Base-by-base conservation (phyloP, 306 rosid genomes). In the Glycyrrhiza uralensis region DNA sequence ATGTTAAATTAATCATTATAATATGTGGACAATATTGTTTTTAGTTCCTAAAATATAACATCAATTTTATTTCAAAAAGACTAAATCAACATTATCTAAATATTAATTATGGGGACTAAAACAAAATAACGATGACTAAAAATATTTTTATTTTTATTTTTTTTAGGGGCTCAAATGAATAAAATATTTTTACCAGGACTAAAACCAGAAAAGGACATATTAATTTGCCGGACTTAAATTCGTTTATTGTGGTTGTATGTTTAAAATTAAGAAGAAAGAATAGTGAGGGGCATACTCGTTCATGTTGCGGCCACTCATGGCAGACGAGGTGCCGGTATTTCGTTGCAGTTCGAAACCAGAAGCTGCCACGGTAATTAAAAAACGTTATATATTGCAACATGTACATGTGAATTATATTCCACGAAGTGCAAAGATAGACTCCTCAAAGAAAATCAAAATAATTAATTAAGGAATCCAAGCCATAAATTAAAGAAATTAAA, bases 251-350 rank as follows among this genome's bases (percentile, higher is more conserved):
- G 30, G 45, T 59, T 10, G 28, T 30, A 28, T 49, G 23, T 36
- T 61, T 20, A 15, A 12, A 10, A 20, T 36, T 38, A 36, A 61
- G 19, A 35, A 30, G 9, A 14, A 14, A 28, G 7, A 36, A 60
- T n/a, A n/a, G n/a, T n/a, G 29, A 32, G 15, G 33, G 41, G 55
- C 96, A 44, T 88, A 94, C 99, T 94, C 96, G 1, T 89, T 94
- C 99, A 89, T 91, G 84, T 86, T 91, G 75, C 96, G 97, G 81
- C 91, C 91, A 10, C 85, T 86, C 59, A 91, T 88, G 66, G 83
- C 84, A 4, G 99, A 89, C n/a, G 99, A 88, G 60, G 97, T 84
- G 49, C 95, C 93, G 17, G 81, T 86, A 59, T 76, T 91, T 81
- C 97, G 79, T 49, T 87, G 99, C 77, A 91, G 91, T 60, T 94